A percentile compares a stretch with the other conserved stretches of the same genome.
These are phyloP conservation scores for Verticillium nubilum DNA, from an alignment of 2,329 filamentous ascomycete genomes.

Conservation along the genomic window DNA sequence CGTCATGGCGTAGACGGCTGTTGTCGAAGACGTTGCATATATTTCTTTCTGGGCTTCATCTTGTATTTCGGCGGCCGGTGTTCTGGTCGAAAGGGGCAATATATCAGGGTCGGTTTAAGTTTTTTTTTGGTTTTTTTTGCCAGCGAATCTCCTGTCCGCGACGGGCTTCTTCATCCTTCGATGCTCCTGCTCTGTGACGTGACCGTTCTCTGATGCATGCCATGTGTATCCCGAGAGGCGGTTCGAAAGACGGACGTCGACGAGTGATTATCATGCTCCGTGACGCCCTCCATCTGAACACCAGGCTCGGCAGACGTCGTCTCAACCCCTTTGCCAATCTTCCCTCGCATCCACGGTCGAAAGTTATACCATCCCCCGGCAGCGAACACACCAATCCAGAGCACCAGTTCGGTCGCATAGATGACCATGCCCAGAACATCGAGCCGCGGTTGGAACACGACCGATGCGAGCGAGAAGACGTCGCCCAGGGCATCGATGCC, in stretches of 20 bases:
- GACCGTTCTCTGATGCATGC: neutral
- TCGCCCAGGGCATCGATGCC: slow-evolving; percentile 65
- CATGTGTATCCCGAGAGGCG: slow-evolving; percentile 26
- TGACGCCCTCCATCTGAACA: slow-evolving; percentile 15
- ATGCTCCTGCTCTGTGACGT: neutral
- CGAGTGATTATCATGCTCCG: slow-evolving; percentile 46
- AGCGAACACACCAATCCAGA: slow-evolving; percentile 64
- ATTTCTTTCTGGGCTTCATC: neutral
- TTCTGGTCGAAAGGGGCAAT: neutral
- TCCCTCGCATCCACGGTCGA: slow-evolving; percentile 46
- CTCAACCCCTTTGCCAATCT: slow-evolving; percentile 14
- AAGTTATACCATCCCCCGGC: slow-evolving; percentile 63
- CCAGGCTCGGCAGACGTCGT: neutral
- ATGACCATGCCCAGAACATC: slow-evolving; percentile 61
- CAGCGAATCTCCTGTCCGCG: neutral
- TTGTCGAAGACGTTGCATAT: neutral
- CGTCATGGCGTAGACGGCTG: neutral
- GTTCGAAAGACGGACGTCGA: slow-evolving; percentile 62
- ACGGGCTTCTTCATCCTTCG: neutral
- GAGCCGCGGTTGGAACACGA: slow-evolving; percentile 54
- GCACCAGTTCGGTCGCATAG: slow-evolving; percentile 58
- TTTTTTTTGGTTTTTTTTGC: neutral
- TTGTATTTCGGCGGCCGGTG: neutral
- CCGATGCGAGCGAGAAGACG: slow-evolving; percentile 58
- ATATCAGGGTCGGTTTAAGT: neutral